These are phyloP conservation scores for Vitellaria paradoxa DNA, from an alignment of 179 eudicot genomes.

Conservation along the genomic window DNA sequence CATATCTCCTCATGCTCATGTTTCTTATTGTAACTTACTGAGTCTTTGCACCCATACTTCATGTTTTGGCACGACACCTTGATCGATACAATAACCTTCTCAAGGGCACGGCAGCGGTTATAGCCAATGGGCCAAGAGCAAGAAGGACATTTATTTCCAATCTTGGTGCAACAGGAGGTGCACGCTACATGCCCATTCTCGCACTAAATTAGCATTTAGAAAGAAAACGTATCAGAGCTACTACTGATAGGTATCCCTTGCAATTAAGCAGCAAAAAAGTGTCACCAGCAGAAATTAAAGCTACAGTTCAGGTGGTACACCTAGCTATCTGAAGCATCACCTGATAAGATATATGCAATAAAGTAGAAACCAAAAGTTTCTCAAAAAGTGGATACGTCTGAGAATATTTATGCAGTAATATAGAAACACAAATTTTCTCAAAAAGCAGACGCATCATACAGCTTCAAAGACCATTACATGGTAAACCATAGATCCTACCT, in stretches of 20 bases:
- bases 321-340: too few relatives aligned
- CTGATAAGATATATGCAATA: neutral
- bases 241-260: neutral
- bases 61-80: conserved; percentile 51
- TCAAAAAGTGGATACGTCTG: too few relatives aligned
- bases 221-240: neutral
- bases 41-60: conserved; percentile 61
- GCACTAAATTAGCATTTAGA: conserved; percentile 45
- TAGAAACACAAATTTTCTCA: neutral
- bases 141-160: conserved; percentile 62
- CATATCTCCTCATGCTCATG: conserved; percentile 60
- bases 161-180: conserved; percentile 68
- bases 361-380: neutral
- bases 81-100: conserved; percentile 76
- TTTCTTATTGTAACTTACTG: conserved; percentile 43
- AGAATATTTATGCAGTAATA: too few relatives aligned
- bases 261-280: conserved; percentile 5
- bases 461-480: neutral
- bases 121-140: conserved; percentile 67
- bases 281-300: neutral
- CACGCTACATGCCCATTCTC: conserved; percentile 87
- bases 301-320: neutral
- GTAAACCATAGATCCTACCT: neutral
- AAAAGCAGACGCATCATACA: neutral
- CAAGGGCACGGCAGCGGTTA: conserved; percentile 83